Evolutionary conservation across 148 eudicot species (phyloP).

Genomic region (Beta vulgaris): DNA sequence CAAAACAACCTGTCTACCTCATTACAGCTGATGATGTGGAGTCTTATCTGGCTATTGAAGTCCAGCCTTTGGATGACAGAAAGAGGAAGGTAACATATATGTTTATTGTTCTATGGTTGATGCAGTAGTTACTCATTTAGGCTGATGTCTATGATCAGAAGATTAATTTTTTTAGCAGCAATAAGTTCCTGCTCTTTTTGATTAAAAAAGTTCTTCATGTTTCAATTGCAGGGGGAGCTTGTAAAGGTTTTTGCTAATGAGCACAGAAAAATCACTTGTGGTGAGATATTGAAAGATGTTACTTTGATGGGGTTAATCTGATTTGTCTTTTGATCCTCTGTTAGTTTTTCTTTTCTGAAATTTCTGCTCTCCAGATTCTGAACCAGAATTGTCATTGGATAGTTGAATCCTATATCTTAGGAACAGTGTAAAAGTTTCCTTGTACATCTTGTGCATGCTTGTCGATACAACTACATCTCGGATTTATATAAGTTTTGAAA

Average conservation of each 20-base stretch:
- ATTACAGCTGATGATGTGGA: constrained; percentile 91
- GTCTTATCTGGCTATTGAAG: constrained; percentile 79
- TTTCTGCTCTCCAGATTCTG: neutral
- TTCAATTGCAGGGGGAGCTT: constrained; percentile 68
- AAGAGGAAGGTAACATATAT: constrained; percentile 70
- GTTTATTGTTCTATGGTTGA: neutral
- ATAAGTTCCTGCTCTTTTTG: neutral
- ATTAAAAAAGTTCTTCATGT: constrained; percentile 6
- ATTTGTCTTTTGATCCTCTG: constrained; percentile 1
- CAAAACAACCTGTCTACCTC: constrained; percentile 84
- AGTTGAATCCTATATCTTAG: neutral
- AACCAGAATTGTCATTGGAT: neutral
- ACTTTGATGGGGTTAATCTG: neutral
- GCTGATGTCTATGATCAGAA: neutral
- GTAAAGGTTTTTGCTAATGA: constrained; percentile 89
- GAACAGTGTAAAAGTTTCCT: neutral
- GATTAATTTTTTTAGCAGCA: neutral
- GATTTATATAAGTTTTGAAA: neutral
- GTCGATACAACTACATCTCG: neutral
- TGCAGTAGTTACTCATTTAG: neutral
- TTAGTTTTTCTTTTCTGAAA: neutral
- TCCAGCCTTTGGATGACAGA: constrained; percentile 87
- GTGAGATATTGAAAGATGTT: constrained; percentile 36
- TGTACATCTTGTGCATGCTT: neutral
- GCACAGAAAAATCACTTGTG: constrained; percentile 74